Evolutionary conservation across 2,329 filamentous ascomycete genomes (phyloP), one percentile per base, ranked within the genome.

Genomic region (Pseudocercospora cruenta): DNA sequence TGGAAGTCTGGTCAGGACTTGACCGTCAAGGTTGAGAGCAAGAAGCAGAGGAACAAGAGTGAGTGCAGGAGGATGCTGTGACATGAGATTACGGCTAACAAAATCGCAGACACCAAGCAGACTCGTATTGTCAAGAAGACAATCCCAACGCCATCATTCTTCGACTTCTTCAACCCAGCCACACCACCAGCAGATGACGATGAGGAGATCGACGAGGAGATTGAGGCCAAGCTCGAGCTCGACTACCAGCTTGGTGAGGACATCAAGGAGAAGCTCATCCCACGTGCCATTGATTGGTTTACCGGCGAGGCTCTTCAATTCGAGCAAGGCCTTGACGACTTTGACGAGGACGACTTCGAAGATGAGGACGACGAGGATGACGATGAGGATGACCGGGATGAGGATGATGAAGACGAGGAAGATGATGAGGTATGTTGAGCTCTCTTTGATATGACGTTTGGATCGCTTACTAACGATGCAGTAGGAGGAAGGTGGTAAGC

Each of bases 1-100:
- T 99, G 95, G 95, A 95, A 96, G 83, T 84, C 89, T 9, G 91
- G 91, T 76, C 93, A 96, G 82, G 95, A 99, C 78, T 85, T 99
- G 74, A 99, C 95, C 54, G 91, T 98, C 71, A 90, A 92, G 73
- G 85, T 98, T 67, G 95, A 99, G 86, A 96, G 93, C 86, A 99
- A 99, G 89, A 99, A 99, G 87, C 95, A 99, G 85, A 89, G 95
- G 71, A 99, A 99, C 85, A 99, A 98, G 89, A 98, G 95, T 99
- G 86, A 84, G 88, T 79, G 49, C 36, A 55, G 8, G 4, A n/a
- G 36, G 36, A 31, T 24, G n/a, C 5, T 16, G 7, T 24, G 28
- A 22, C 12, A 58, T 21, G 51, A 55, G 47, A 57, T 55, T 57
- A 61, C 51, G 67, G 61, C 73, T 71, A 68, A 74, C 67, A 45